phyloP scores from a whole-genome alignment of 2,329 filamentous ascomycete genomes.

The Talaromyces atroroseus region DNA sequence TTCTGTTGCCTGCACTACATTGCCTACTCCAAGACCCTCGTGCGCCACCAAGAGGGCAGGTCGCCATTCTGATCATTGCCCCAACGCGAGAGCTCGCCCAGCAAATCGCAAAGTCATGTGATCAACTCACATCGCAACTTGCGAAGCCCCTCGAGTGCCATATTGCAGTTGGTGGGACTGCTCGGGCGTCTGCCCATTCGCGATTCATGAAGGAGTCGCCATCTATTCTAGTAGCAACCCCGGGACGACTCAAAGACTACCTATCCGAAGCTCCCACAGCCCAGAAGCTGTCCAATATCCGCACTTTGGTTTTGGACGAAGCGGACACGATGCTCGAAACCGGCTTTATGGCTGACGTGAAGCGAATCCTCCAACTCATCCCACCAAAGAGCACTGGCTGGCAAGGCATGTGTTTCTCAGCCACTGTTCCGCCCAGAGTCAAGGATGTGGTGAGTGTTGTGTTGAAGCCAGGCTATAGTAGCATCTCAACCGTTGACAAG shows the following conservation, averaged over 20 bases:
- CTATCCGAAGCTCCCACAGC: conserved; percentile 92
- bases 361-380: conserved; percentile 98
- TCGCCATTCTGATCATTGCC: conserved; percentile 82
- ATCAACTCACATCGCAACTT: conserved; percentile 99
- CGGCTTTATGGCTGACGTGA: conserved; percentile 79
- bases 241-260: conserved; percentile 98
- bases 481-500: conserved; percentile 97
- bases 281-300: conserved; percentile 82
- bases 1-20: conserved; percentile 98
- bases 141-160: conserved; percentile 76
- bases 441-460: conserved; percentile 99
- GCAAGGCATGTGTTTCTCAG: conserved; percentile 95
- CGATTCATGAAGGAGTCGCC: conserved; percentile 74
- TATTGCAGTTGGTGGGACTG: conserved; percentile 98
- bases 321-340: conserved; percentile 19
- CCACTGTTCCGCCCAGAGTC: conserved; percentile 98
- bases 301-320: conserved; percentile 94
- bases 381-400: conserved; percentile 74
- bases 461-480: conserved; percentile 71
- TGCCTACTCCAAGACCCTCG: conserved; percentile 86
- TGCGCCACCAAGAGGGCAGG: conserved; percentile 43
- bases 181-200: conserved; percentile 93
- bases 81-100: conserved; percentile 97
- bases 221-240: conserved; percentile 94
- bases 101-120: conserved; percentile 99